Evolutionary conservation across 2,329 filamentous ascomycete genomes (phyloP), one percentile per base, ranked within the genome.

Genomic region (Aspergillus sp.): DNA sequence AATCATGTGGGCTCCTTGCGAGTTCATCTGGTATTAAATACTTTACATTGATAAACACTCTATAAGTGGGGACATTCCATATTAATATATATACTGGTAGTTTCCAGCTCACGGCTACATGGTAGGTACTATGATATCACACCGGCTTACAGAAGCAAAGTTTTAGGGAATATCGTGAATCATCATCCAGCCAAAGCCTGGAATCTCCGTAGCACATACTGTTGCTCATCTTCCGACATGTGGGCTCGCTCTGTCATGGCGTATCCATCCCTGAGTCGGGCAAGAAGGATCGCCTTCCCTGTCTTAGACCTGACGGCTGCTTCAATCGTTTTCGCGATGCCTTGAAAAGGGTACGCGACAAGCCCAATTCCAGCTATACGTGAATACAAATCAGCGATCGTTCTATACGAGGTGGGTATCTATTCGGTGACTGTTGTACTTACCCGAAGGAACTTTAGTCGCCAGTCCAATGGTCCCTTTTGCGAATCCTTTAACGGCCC

Each of bases 261-360:
- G 13, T 56, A 50, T 1, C 69, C 70, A 5, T 72, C 70, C 12
- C 55, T 55, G 10, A 65, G 60, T 7, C 67, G 63, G 8, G 69
- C 68, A 13, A 66, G 66, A 8, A 64, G 49, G n/a, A 73, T 61
- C 4, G 60, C 52, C 25, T 67, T 71, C 30, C 65, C 62, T 21
- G 69, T 72, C 41, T 67, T 69, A 2, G 69, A 68, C 30, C 61
- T 65, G 8, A 70, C 54, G 1, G 66, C 64, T 5, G 67, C 53
- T 30, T 72, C 68, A n/a, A 75, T 62, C n/a, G 67, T 75, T 57
- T 74, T 74, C 28, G 63, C 67, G 3, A 75, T 68, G 0, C 72
- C 72, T n/a, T 74, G 67, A 3, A 67, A 68, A 1, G 74, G 71
- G 54, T 76, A 76, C 1, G 70, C 71, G 21, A 75, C 62, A 17